These are phyloP conservation scores for Metschnikowia rubicola DNA, from an alignment of 805 yeast species.

Conservation along the genomic window DNA sequence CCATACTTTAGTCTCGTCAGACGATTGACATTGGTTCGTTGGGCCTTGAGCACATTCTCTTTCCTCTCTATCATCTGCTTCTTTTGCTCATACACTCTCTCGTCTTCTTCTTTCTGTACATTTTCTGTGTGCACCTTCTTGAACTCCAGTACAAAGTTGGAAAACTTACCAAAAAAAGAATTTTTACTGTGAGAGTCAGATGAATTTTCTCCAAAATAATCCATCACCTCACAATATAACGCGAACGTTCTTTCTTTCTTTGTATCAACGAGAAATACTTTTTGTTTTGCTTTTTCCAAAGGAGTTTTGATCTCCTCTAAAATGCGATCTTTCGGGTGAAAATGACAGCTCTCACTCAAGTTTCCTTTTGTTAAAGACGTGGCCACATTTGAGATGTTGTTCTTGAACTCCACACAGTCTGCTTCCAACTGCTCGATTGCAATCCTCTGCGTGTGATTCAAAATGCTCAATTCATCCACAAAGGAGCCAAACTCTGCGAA, in stretches of 20 bases:
- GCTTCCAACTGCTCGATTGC: conserved; percentile 76
- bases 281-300: conserved; percentile 71
- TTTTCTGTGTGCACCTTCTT: conserved; percentile 79
- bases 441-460: conserved; percentile 61
- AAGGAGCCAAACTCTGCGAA: conserved; percentile 78
- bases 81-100: conserved; percentile 39
- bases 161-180: conserved; percentile 73
- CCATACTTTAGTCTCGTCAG: neutral
- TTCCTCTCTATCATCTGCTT: conserved; percentile 29
- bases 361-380: conserved; percentile 79
- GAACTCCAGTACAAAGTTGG: conserved; percentile 76
- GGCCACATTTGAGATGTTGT: conserved; percentile 63
- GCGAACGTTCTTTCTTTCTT: conserved; percentile 60
- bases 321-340: conserved; percentile 84
- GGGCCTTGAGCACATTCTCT: conserved; percentile 17
- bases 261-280: conserved; percentile 59
- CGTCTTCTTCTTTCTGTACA: conserved; percentile 76
- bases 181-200: conserved; percentile 62
- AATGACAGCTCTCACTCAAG: conserved; percentile 67
- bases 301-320: conserved; percentile 58
- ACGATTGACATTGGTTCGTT: conserved; percentile 7
- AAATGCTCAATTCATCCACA: conserved; percentile 64
- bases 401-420: conserved; percentile 66
- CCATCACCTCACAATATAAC: conserved; percentile 71
- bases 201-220: conserved; percentile 86